Evolutionary conservation across 2,329 filamentous ascomycete species (phyloP).

Genomic region (Aspergillus pseudoglaucus): DNA sequence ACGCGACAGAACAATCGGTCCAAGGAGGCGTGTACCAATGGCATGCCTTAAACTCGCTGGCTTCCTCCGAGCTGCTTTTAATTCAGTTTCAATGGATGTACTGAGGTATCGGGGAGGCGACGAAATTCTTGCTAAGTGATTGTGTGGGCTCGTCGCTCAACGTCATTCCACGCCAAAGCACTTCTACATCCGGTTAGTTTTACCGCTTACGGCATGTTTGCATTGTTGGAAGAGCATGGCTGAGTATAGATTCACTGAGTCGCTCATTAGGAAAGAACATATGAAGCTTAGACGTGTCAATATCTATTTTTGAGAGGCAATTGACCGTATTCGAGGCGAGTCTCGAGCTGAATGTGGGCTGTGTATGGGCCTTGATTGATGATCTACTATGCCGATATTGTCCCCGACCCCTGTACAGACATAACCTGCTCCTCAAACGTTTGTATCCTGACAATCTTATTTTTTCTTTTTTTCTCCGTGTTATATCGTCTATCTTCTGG

Average conservation of each 20-base stretch:
- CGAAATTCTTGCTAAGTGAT: background rate
- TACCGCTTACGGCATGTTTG: background rate
- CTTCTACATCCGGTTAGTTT: background rate
- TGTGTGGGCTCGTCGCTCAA: constrained; percentile 5
- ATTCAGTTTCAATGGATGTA: background rate
- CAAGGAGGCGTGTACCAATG: constrained; percentile 11
- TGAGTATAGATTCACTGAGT: background rate
- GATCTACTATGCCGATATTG: too few species aligned
- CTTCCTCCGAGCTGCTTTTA: background rate
- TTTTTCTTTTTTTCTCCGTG: too few species aligned
- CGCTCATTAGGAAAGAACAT: too few species aligned
- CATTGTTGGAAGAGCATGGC: background rate
- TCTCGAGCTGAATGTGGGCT: too few species aligned
- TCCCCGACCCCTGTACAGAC: too few species aligned
- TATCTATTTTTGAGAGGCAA: too few species aligned
- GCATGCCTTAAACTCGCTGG: constrained; percentile 15
- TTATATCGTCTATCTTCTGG: too few species aligned
- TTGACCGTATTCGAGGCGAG: too few species aligned
- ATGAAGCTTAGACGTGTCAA: too few species aligned
- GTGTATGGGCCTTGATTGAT: too few species aligned
- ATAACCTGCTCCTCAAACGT: too few species aligned
- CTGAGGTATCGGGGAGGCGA: background rate
- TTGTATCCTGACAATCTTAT: too few species aligned
- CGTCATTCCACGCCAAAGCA: constrained; percentile 17
- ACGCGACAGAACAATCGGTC: constrained; percentile 12